Evolutionary conservation across 2,329 filamentous ascomycete species (phyloP).

Genomic region (Pochonia chlamydosporia): DNA sequence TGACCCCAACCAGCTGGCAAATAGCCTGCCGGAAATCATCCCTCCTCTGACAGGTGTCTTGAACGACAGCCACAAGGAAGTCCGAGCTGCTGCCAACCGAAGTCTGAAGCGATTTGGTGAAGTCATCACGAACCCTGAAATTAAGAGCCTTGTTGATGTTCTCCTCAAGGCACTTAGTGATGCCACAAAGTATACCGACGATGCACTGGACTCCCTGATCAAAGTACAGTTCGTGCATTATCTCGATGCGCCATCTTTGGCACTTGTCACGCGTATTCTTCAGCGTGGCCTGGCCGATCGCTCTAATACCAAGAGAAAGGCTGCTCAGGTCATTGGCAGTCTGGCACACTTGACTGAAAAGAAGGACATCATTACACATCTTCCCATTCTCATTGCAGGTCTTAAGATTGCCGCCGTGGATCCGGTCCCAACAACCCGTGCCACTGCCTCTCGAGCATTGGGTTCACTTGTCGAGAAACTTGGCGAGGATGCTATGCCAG

Average conservation of each 20-base stretch:
- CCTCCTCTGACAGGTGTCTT: slow-evolving; percentile 89
- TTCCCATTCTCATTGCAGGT: slow-evolving; percentile 88
- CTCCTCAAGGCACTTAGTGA: slow-evolving; percentile 95
- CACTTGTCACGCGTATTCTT: slow-evolving; percentile 88
- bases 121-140: slow-evolving; percentile 95
- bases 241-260: slow-evolving; percentile 92
- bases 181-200: slow-evolving; percentile 93
- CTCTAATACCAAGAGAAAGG: slow-evolving; percentile 92
- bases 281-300: slow-evolving; percentile 87
- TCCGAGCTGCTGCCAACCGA: slow-evolving; percentile 84
- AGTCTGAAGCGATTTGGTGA: slow-evolving; percentile 97
- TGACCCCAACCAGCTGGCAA: slow-evolving; percentile 87
- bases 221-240: slow-evolving; percentile 99
- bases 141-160: slow-evolving; percentile 86
- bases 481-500: slow-evolving; percentile 91
- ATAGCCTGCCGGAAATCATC: slow-evolving; percentile 92
- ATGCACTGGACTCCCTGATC: slow-evolving; percentile 87
- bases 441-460: slow-evolving; percentile 90
- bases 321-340: slow-evolving; percentile 95
- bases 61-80: slow-evolving; percentile 98
- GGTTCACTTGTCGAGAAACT: slow-evolving; percentile 97
- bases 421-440: slow-evolving; percentile 91
- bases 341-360: slow-evolving; percentile 94
- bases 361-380: slow-evolving; percentile 84
- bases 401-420: slow-evolving; percentile 87